These are phyloP conservation scores for Orbilia ellipsospora DNA, from an alignment of 2,329 filamentous ascomycete genomes.

Conservation along the genomic window DNA sequence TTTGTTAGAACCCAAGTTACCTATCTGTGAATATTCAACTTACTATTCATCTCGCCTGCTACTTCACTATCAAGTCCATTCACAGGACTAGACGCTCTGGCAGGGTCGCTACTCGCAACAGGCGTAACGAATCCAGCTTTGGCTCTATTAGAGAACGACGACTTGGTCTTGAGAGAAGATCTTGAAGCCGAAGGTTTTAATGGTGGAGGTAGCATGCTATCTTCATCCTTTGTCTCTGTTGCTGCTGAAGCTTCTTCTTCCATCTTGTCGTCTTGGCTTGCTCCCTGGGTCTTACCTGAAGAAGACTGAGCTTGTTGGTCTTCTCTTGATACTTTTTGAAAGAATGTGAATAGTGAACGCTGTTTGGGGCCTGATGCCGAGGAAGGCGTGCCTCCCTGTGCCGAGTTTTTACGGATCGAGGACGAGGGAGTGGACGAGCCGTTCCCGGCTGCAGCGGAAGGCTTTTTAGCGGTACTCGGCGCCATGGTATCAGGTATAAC, in stretches of 20 bases:
- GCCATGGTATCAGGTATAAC: conserved; percentile 58
- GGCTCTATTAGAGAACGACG: conserved; percentile 10
- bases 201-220: conserved; percentile 40
- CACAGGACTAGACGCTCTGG: conserved; percentile 41
- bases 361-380: conserved; percentile 62
- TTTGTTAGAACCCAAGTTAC: background rate
- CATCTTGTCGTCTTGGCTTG: conserved; percentile 67
- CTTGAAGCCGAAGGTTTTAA: conserved; percentile 45
- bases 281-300: conserved; percentile 68
- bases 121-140: conserved; percentile 42
- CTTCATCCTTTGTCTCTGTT: conserved; percentile 29
- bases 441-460: conserved; percentile 59
- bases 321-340: conserved; percentile 81
- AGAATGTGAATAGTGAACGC: conserved; percentile 72
- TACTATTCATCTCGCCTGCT: conserved; percentile 46
- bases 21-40: background rate
- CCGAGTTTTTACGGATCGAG: conserved; percentile 55
- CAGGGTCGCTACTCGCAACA: conserved; percentile 50
- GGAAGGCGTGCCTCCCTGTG: conserved; percentile 64
- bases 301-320: conserved; percentile 73
- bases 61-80: conserved; percentile 40
- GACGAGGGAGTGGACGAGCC: conserved; percentile 58
- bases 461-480: conserved; percentile 60
- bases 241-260: conserved; percentile 16
- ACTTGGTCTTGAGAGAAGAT: conserved; percentile 34